Percentiles rank a stretch among this genome's conserved stretches.
These are phyloP conservation scores for Mediolabrus comicus DNA, from an alignment of 108 stramenopile genomes.

Conservation along the genomic window DNA sequence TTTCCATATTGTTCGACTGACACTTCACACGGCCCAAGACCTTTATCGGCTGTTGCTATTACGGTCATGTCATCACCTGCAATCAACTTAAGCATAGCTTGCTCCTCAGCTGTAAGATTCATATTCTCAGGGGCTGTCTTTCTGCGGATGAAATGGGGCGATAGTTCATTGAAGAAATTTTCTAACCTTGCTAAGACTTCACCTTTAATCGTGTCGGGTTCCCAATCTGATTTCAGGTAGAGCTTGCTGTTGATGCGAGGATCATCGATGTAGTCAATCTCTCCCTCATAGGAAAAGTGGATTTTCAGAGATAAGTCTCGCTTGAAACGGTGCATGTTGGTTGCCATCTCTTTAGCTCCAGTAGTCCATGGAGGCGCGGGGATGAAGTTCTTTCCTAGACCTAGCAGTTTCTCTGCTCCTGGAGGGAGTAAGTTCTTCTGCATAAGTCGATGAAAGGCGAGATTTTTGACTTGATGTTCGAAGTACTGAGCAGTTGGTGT, in stretches of 20 bases:
- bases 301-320: conserved; percentile 4
- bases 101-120: neutral
- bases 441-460: conserved; percentile 31
- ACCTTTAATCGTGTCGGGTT: neutral
- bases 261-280: neutral
- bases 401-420: conserved; percentile 1
- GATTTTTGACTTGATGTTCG: neutral
- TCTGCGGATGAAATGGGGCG: neutral
- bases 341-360: neutral
- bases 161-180: neutral
- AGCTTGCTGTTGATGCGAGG: neutral
- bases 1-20: neutral
- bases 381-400: conserved; percentile 23
- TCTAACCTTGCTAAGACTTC: neutral
- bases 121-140: neutral
- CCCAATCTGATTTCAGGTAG: conserved; percentile 10
- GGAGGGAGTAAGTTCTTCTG: neutral
- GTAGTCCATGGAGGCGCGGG: conserved; percentile 4
- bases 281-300: conserved; percentile 1
- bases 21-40: conserved; percentile 11
- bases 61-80: neutral
- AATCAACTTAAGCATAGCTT: too few relatives aligned
- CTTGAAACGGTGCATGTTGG: neutral
- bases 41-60: conserved; percentile 11
- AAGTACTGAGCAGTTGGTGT: too few relatives aligned